phyloP scores from a whole-genome alignment of 2,329 filamentous ascomycete species.

The Mollisiaceae sp. region DNA sequence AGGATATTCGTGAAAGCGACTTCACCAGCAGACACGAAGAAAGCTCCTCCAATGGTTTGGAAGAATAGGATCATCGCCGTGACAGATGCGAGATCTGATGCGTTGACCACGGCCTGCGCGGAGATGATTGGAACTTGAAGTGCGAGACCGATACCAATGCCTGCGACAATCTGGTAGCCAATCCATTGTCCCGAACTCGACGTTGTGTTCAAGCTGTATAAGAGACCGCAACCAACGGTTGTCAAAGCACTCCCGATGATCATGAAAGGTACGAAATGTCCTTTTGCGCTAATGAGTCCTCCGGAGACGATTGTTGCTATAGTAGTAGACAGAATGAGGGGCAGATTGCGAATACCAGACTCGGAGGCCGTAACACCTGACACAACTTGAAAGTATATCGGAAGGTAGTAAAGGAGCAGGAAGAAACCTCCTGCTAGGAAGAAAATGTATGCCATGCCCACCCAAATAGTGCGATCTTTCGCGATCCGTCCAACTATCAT shows the following conservation, averaged over 20 bases:
- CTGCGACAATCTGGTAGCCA: slow-evolving; percentile 61
- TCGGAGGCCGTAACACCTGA: slow-evolving; percentile 43
- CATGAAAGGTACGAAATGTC: slow-evolving; percentile 46
- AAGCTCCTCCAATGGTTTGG: slow-evolving; percentile 57
- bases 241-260: slow-evolving; percentile 39
- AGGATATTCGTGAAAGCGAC: slow-evolving; percentile 54
- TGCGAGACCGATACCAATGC: slow-evolving; percentile 60
- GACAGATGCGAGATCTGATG: slow-evolving; percentile 51
- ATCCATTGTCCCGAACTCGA: slow-evolving; percentile 58
- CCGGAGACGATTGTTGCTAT: slow-evolving; percentile 45
- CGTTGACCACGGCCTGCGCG: slow-evolving; percentile 44
- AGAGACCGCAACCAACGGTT: slow-evolving; percentile 55
- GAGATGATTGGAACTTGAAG: slow-evolving; percentile 52
- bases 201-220: slow-evolving; percentile 56
- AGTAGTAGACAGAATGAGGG: slow-evolving; percentile 42
- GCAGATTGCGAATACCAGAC: slow-evolving; percentile 47
- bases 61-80: slow-evolving; percentile 54
- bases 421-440: slow-evolving; percentile 52
- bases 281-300: slow-evolving; percentile 41
- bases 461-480: slow-evolving; percentile 49
- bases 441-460: slow-evolving; percentile 48
- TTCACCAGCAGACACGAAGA: slow-evolving; percentile 55
- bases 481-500: slow-evolving; percentile 56
- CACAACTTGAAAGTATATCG: slow-evolving; percentile 56
- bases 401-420: slow-evolving; percentile 53